A percentile compares a stretch with the other conserved stretches of the same genome.
phyloP scores from a whole-genome alignment of 148 eudicot genomes.

The Chenopodium album region DNA sequence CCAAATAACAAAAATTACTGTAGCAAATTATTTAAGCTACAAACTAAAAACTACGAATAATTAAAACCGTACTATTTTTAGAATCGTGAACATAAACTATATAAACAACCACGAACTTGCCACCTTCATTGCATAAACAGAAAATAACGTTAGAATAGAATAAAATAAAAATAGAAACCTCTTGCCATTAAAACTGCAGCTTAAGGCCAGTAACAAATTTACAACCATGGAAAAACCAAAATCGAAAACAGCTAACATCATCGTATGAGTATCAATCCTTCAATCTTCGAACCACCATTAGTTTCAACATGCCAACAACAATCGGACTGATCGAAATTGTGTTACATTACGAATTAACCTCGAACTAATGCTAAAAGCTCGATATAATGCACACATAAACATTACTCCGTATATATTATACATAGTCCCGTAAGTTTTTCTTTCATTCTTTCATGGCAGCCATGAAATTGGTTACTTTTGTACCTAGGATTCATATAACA shows the following conservation, averaged over 20 bases:
- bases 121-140: neutral
- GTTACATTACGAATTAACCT: too few species aligned
- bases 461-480: neutral
- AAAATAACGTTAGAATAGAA: too few species aligned
- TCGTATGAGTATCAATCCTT: neutral
- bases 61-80: neutral
- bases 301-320: neutral
- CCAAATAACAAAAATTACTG: neutral
- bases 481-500: neutral
- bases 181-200: neutral
- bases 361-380: too few species aligned
- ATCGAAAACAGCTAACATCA: neutral
- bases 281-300: neutral
- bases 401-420: too few species aligned
- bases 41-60: neutral
- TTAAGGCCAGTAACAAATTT: neutral
- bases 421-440: neutral
- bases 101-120: neutral
- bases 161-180: neutral
- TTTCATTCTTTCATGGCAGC: constrained; percentile 18
- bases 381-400: too few species aligned
- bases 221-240: neutral
- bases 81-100: neutral
- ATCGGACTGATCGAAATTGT: neutral
- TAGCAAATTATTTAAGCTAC: neutral